Evolutionary conservation across 2,329 filamentous ascomycete species (phyloP), one percentile per base, ranked within the genome.

Genomic region (Helicocarpus griseus): DNA sequence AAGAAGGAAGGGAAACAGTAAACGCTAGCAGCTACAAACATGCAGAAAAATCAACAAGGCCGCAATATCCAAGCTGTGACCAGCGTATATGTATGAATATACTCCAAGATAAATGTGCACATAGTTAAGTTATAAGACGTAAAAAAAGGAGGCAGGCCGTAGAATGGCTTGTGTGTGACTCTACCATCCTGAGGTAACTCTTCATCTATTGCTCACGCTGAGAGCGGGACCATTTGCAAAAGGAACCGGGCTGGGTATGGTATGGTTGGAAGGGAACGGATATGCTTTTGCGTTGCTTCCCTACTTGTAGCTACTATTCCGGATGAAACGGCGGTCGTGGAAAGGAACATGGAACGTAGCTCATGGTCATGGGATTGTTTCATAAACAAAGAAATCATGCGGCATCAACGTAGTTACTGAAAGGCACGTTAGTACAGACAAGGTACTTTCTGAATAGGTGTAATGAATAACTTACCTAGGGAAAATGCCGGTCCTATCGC

Each of bases 401-500:
- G 26, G 67, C 55, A 19, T 70, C 65, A 21, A 60, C 57, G 33
- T 60, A 60, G 48, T 60, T 60, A 57, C 70, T 72, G 51, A 65
- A 67, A 53, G 14, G 49, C 24, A 50, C 13, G 11, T 50, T 33
- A 48, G 40, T 22, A 58, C 36, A 41, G 35, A 14, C 13, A 24
- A 13, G 43, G 5, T 21, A 45, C n/a, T n/a, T n/a, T n/a, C n/a
- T 43, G 22, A 26, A 45, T 47, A 8, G 33, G 17, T 4, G 24
- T 19, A 31, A 19, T 8, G 17, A 28, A 29, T 29, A 48, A 63
- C 73, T 57, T 72, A 81, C 79, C 87, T 93, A 0, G 93, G 93
- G 71, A 98, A 98, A 58, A 96, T 95, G 35, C 93, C 93, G 51
- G 90, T 87, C 60, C 83, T 80, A 58, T 82, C 79, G 28, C 90